A percentile compares a stretch with the other conserved stretches of the same genome.
phyloP scores from a whole-genome alignment of 148 eudicot genomes.

The Silene uniflora region DNA sequence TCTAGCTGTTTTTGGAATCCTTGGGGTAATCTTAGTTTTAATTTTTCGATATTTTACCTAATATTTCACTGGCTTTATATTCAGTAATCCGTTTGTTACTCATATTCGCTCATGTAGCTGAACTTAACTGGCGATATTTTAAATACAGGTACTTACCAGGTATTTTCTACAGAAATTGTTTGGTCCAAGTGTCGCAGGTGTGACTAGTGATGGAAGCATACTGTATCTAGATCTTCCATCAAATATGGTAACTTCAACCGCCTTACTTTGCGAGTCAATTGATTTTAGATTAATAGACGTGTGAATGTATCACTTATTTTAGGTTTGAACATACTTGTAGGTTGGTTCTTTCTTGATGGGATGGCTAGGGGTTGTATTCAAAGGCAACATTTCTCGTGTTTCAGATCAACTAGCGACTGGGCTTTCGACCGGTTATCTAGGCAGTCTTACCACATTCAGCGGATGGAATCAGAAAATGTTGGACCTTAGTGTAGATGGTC shows the following conservation, averaged over 20 bases:
- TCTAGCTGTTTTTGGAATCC: constrained; percentile 64
- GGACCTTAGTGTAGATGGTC: constrained; percentile 75
- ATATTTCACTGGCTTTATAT: not conserved
- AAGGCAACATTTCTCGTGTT: constrained; percentile 49
- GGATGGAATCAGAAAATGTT: constrained; percentile 97
- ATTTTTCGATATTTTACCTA: not conserved
- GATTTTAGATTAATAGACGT: not conserved
- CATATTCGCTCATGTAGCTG: too few species aligned
- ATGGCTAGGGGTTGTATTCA: constrained; percentile 86
- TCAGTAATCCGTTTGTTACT: not conserved
- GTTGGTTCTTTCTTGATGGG: constrained; percentile 98
- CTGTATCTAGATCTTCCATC: constrained; percentile 90
- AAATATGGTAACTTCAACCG: constrained; percentile 61
- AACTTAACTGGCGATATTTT: not conserved
- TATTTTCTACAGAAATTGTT: constrained; percentile 65
- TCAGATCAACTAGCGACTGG: constrained; percentile 74
- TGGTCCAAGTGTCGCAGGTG: constrained; percentile 57
- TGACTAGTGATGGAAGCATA: constrained; percentile 52
- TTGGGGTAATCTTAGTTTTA: not conserved
- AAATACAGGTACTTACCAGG: constrained; percentile 59
- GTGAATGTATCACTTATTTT: not conserved
- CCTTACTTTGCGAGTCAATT: not conserved
- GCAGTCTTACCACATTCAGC: too few species aligned
- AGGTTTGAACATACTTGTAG: constrained; percentile 27
- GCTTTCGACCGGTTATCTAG: constrained; percentile 83